These are phyloP conservation scores for Paramecium pentaurelia DNA, from an alignment of 73 alveolate genomes.

Conservation along the genomic window DNA sequence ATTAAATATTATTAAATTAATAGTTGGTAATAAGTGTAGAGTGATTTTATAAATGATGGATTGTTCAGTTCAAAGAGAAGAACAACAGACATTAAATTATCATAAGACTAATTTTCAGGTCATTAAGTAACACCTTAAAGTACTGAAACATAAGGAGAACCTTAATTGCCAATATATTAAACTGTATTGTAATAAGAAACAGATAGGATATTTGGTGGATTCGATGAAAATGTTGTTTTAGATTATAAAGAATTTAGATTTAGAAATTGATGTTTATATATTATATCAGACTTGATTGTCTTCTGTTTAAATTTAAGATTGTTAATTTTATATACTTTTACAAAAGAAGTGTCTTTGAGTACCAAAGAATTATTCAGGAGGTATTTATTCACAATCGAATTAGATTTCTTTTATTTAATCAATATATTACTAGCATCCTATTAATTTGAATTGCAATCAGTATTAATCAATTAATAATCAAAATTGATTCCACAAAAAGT, in stretches of 20 bases:
- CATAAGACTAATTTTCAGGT: neutral
- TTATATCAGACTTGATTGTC: neutral
- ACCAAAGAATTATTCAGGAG: neutral
- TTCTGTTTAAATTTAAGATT: neutral
- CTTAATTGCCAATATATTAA: neutral
- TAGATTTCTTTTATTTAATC: neutral
- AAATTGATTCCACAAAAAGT: conserved; percentile 7
- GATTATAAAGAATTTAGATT: neutral
- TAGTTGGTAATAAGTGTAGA: too few relatives aligned
- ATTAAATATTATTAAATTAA: neutral
- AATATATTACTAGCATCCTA: neutral
- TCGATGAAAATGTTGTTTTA: neutral
- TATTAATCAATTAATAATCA: neutral
- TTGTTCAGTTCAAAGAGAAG: too few relatives aligned
- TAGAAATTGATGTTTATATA: neutral
- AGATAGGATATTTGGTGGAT: neutral
- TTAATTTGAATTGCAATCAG: neutral
- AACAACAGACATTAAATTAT: too few relatives aligned
- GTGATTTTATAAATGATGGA: too few relatives aligned
- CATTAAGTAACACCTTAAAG: neutral
- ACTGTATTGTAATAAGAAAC: neutral
- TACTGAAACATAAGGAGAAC: neutral
- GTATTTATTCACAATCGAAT: neutral
- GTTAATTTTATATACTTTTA: neutral
- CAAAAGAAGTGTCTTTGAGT: neutral